Evolutionary conservation across 768 basidiomycete genomes (phyloP).

Genomic region (Auricularia heimuer): DNA sequence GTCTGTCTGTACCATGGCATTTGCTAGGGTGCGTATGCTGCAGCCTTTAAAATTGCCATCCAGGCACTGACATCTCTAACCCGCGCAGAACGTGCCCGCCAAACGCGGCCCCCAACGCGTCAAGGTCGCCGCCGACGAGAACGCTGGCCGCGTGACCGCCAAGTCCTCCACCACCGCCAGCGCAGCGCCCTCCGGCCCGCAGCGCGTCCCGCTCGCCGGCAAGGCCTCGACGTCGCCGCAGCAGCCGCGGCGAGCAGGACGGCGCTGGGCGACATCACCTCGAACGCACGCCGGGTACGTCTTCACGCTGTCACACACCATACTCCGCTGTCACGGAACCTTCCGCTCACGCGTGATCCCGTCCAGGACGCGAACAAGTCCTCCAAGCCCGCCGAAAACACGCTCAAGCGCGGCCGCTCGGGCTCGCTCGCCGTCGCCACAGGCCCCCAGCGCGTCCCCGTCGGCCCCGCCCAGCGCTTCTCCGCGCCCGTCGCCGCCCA

Average conservation of each 20-base stretch:
- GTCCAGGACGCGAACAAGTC: constrained; percentile 27
- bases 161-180: constrained; percentile 10
- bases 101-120: constrained; percentile 42
- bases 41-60: no score
- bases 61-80: not conserved
- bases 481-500: constrained; percentile 16
- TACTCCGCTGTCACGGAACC: constrained; percentile 13
- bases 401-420: constrained; percentile 14
- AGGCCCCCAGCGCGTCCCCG: constrained; percentile 11
- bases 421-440: constrained; percentile 17
- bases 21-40: no score
- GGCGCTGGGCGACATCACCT: not conserved
- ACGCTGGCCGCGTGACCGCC: constrained; percentile 29
- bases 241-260: not conserved
- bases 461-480: constrained; percentile 7
- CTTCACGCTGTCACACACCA: constrained; percentile 34
- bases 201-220: constrained; percentile 55
- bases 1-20: no score
- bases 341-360: constrained; percentile 11
- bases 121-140: constrained; percentile 64
- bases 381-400: constrained; percentile 6
- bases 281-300: not conserved
- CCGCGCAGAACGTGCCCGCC: not conserved
- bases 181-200: constrained; percentile 42
- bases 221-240: not conserved